Conservation (phyloP, 2,329 filamentous ascomycete genomes). For the Venturia nashicola region DNA sequence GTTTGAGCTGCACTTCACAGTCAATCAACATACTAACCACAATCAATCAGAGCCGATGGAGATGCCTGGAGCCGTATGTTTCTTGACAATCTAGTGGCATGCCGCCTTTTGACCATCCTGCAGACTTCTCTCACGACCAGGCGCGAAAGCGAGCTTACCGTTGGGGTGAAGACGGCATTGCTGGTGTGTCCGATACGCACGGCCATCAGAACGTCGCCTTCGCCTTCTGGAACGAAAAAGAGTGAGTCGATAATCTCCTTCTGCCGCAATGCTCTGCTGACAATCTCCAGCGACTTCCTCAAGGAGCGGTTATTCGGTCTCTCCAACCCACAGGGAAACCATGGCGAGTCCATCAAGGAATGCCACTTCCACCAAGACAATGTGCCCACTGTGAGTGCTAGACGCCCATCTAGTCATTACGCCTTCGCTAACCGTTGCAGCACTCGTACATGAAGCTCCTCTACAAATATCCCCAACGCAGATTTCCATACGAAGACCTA, state of each 20-base stretch:
- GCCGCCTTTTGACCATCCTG: constrained; percentile 17
- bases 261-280: constrained; percentile 25
- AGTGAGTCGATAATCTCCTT: constrained; percentile 42
- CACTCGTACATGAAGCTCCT: constrained; percentile 99
- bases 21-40: constrained; percentile 2
- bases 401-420: neutral
- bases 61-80: constrained; percentile 90
- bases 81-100: neutral
- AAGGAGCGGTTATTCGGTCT: constrained; percentile 93
- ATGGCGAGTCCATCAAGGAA: constrained; percentile 95
- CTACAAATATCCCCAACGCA: constrained; percentile 90
- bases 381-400: constrained; percentile 54
- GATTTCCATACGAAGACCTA: constrained; percentile 85
- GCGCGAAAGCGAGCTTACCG: constrained; percentile 78
- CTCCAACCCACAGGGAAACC: constrained; percentile 92
- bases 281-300: constrained; percentile 58
- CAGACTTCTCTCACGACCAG: constrained; percentile 90
- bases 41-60: constrained; percentile 52
- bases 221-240: constrained; percentile 95
- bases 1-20: constrained; percentile 38
- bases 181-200: constrained; percentile 88
- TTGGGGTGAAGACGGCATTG: constrained; percentile 96
- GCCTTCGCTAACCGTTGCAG: constrained; percentile 32
- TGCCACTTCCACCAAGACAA: constrained; percentile 95
- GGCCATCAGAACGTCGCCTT: constrained; percentile 87